phyloP scores from a whole-genome alignment of 495 filamentous ascomycete species.

The Aspergillus conjunctus region DNA sequence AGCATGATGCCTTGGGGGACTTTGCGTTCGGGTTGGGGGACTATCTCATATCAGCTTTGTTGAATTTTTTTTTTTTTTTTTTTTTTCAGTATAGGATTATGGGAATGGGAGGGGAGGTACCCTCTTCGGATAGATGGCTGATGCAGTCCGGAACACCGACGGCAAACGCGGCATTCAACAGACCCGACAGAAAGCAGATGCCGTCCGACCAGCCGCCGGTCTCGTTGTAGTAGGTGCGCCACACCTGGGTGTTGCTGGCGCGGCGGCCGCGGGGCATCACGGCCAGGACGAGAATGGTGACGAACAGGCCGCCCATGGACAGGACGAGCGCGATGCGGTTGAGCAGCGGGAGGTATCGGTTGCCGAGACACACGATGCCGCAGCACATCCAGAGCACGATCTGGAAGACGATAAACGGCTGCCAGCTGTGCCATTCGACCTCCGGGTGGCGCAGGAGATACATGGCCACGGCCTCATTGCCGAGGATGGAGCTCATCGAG shows the following conservation, averaged over 20 bases:
- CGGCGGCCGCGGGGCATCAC: constrained; percentile 63
- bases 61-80: not conserved
- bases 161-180: constrained; percentile 83
- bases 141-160: constrained; percentile 78
- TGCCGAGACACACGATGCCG: constrained; percentile 66
- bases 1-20: constrained; percentile 54
- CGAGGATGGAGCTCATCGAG: constrained; percentile 67
- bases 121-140: constrained; percentile 80
- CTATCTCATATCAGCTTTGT: not conserved
- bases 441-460: constrained; percentile 70
- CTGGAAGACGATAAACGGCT: constrained; percentile 71
- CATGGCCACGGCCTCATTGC: constrained; percentile 67
- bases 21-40: constrained; percentile 56
- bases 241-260: constrained; percentile 58
- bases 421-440: constrained; percentile 66
- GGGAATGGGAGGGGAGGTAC: not conserved
- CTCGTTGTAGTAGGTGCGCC: constrained; percentile 63
- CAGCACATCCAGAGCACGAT: constrained; percentile 68
- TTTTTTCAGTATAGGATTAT: not conserved
- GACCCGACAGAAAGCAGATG: constrained; percentile 71
- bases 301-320: constrained; percentile 65
- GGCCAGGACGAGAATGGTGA: constrained; percentile 73
- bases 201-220: constrained; percentile 69
- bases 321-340: constrained; percentile 69
- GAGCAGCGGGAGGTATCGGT: constrained; percentile 66